phyloP scores from a whole-genome alignment of 1,284 basidiomycete species.

The Neonothopanus nambi region DNA sequence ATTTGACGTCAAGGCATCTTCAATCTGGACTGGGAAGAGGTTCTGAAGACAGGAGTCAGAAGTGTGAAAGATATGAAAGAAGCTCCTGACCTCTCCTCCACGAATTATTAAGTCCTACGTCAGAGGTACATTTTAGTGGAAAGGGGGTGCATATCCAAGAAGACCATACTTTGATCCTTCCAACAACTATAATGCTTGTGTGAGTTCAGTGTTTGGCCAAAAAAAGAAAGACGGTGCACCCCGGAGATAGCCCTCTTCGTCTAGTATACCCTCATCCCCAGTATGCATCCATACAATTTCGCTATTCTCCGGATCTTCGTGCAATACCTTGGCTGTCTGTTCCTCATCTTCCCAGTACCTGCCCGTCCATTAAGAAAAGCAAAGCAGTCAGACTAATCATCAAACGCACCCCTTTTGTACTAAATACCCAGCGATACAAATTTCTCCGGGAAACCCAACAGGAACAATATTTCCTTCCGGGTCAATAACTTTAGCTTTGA shows the following conservation, averaged over 20 bases:
- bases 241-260: slow-evolving; percentile 78
- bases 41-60: slow-evolving; percentile 46
- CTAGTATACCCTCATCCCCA: slow-evolving; percentile 82
- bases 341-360: slow-evolving; percentile 81
- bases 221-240: slow-evolving; percentile 42
- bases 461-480: slow-evolving; percentile 61
- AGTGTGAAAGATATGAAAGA: background rate
- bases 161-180: slow-evolving; percentile 56
- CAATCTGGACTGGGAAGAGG: slow-evolving; percentile 84
- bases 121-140: background rate
- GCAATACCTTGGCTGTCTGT: slow-evolving; percentile 68
- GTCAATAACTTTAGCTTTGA: slow-evolving; percentile 74
- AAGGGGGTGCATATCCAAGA: too few species aligned
- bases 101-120: slow-evolving; percentile 82
- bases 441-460: slow-evolving; percentile 69
- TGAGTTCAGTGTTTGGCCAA: background rate
- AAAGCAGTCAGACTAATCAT: background rate
- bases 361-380: background rate
- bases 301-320: slow-evolving; percentile 40
- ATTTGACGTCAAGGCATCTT: slow-evolving; percentile 68
- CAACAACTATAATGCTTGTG: slow-evolving; percentile 56
- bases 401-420: slow-evolving; percentile 69
- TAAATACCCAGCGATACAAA: slow-evolving; percentile 74
- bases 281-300: slow-evolving; percentile 82
- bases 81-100: slow-evolving; percentile 69